Percentiles rank a stretch among this genome's conserved stretches.
Conservation (phyloP, 306 rosid genomes). For the Notholithocarpus densiflorus region DNA sequence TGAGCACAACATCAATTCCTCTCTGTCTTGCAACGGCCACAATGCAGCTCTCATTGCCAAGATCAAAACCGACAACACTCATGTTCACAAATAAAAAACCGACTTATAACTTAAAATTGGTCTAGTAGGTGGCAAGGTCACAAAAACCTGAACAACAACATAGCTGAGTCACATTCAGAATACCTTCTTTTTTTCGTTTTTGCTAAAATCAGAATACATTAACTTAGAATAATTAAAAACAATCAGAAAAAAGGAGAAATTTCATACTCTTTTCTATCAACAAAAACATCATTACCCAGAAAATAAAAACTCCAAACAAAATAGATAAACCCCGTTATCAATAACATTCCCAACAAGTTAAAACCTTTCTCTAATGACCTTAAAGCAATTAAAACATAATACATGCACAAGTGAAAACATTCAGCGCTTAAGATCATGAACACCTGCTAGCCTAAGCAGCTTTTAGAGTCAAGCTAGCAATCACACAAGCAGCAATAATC, state of each 20-base stretch:
- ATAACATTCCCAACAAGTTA: neutral
- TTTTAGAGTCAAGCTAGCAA: neutral
- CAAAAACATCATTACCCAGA: neutral
- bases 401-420: neutral
- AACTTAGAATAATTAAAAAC: neutral
- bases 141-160: conserved; percentile 8
- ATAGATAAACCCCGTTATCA: neutral
- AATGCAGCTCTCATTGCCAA: conserved; percentile 94
- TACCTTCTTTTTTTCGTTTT: too few species aligned
- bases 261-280: fast-evolving
- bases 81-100: conserved; percentile 36
- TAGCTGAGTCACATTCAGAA: neutral
- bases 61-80: conserved; percentile 98
- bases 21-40: conserved; percentile 97
- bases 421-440: neutral
- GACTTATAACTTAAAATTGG: neutral
- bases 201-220: neutral
- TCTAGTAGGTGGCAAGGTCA: neutral
- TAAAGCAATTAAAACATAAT: neutral
- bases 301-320: neutral
- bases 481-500: neutral
- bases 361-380: neutral
- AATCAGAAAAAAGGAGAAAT: neutral
- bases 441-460: neutral
- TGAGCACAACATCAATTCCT: conserved; percentile 92